Percentiles rank a stretch among this genome's conserved stretches.
Evolutionary conservation across 202 grass and related monocot species (phyloP).

Genomic region (Sporobolus alterniflorus): DNA sequence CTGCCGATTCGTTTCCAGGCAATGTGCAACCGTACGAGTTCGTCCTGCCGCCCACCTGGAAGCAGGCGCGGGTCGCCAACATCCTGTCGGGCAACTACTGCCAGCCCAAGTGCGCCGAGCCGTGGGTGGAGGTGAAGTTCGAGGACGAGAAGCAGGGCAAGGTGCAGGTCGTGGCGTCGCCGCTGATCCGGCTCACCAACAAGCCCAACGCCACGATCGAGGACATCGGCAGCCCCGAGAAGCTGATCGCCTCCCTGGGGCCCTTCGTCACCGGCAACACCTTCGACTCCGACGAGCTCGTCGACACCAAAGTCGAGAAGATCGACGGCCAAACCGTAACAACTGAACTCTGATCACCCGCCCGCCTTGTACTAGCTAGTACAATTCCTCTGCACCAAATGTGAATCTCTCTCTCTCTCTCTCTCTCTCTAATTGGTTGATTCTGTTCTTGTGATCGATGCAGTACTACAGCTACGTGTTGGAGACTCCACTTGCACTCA

Average conservation of each 20-base stretch:
- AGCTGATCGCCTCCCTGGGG: slow-evolving; percentile 83
- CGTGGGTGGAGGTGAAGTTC: slow-evolving; percentile 99
- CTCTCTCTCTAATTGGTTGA: no score
- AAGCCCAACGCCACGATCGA: slow-evolving; percentile 87
- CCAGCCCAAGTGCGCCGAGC: slow-evolving; percentile 97
- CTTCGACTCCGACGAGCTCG: slow-evolving; percentile 78
- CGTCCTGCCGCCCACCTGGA: slow-evolving; percentile 87
- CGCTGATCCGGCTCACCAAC: slow-evolving; percentile 91
- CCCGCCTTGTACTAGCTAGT: no score
- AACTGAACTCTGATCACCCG: neutral
- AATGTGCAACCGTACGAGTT: slow-evolving; percentile 97
- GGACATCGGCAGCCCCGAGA: slow-evolving; percentile 94
- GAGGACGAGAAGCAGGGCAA: slow-evolving; percentile 95
- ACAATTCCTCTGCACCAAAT: neutral
- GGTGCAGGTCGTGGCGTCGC: slow-evolving; percentile 90
- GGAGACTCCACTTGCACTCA: slow-evolving; percentile 90
- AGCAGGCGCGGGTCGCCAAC: slow-evolving; percentile 88
- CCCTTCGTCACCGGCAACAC: slow-evolving; percentile 99
- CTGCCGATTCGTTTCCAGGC: slow-evolving; percentile 36
- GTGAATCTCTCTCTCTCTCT: neutral
- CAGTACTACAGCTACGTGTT: slow-evolving; percentile 97
- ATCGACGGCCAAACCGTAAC: slow-evolving; percentile 72
- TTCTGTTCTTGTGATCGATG: slow-evolving; percentile 2
- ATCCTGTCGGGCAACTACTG: slow-evolving; percentile 98
- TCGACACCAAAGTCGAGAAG: slow-evolving; percentile 71